phyloP scores from a whole-genome alignment of 2,329 filamentous ascomycete species.

The Waltergamsia citrina region DNA sequence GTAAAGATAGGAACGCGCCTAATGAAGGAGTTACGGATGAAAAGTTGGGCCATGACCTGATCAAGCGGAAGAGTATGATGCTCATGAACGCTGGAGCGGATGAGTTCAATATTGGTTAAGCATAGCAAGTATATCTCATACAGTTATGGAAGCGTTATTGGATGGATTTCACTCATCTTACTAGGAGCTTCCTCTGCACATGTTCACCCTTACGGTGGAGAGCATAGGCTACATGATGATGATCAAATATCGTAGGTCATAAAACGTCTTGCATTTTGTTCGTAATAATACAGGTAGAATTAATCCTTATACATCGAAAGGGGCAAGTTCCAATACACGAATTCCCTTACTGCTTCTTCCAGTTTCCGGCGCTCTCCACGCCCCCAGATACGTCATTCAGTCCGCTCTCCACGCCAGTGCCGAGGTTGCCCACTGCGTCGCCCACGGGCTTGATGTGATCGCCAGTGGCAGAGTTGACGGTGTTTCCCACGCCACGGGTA shows the following conservation, averaged over 20 bases:
- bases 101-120: constrained; percentile 59
- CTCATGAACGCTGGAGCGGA: constrained; percentile 53
- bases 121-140: neutral
- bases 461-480: constrained; percentile 42
- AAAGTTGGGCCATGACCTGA: constrained; percentile 28
- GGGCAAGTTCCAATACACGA: no score
- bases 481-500: constrained; percentile 46
- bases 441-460: constrained; percentile 44
- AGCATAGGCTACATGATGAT: no score
- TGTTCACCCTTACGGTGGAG: no score
- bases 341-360: constrained; percentile 32
- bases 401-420: constrained; percentile 43
- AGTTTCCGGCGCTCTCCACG: constrained; percentile 48
- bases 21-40: constrained; percentile 28
- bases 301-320: no score
- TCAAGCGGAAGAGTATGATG: constrained; percentile 55
- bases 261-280: no score
- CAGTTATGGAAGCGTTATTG: no score
- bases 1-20: constrained; percentile 13
- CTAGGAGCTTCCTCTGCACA: neutral
- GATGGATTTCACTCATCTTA: neutral
- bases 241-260: no score
- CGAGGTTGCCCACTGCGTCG: constrained; percentile 42
- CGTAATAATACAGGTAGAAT: no score
- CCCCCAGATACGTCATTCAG: constrained; percentile 38